Evolutionary conservation across 2,329 filamentous ascomycete genomes (phyloP).

Genomic region (Aspergillus uvarum): DNA sequence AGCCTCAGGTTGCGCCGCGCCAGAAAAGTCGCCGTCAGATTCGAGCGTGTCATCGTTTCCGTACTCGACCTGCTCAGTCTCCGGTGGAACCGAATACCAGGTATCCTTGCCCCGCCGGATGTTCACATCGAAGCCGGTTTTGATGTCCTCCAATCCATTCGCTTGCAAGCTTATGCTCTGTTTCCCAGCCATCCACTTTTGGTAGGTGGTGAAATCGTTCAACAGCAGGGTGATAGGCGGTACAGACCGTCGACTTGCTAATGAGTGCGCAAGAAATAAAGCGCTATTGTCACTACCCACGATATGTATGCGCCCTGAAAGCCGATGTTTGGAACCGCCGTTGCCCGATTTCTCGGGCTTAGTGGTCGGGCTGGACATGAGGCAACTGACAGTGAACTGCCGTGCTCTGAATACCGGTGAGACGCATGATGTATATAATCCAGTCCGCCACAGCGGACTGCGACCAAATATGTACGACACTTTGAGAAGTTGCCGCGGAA

Average conservation of each 20-base stretch:
- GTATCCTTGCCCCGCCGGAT: constrained; percentile 30
- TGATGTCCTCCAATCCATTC: constrained; percentile 44
- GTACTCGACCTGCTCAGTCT: neutral
- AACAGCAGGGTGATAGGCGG: constrained; percentile 77
- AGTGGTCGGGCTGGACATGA: constrained; percentile 30
- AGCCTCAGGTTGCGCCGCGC: constrained; percentile 5
- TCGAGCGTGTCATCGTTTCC: neutral
- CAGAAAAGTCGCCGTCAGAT: constrained; percentile 13
- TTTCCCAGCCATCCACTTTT: constrained; percentile 23
- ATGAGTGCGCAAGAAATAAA: constrained; percentile 68
- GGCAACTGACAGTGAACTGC: constrained; percentile 15
- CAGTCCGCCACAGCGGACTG: constrained; percentile 35
- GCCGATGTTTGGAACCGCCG: constrained; percentile 19
- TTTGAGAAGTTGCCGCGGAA: constrained; percentile 21
- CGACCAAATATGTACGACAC: constrained; percentile 37
- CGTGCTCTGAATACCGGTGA: neutral
- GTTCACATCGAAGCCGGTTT: constrained; percentile 46
- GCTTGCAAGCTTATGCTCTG: constrained; percentile 36
- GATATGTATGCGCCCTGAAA: constrained; percentile 54
- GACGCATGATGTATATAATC: constrained; percentile 20
- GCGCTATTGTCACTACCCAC: constrained; percentile 77
- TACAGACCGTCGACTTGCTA: constrained; percentile 66
- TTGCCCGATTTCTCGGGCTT: constrained; percentile 24
- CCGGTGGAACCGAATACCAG: constrained; percentile 35
- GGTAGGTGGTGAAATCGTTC: constrained; percentile 46